phyloP scores from a whole-genome alignment of 192 early-diverging fungal genomes.

The Umbelopsis sp. region DNA sequence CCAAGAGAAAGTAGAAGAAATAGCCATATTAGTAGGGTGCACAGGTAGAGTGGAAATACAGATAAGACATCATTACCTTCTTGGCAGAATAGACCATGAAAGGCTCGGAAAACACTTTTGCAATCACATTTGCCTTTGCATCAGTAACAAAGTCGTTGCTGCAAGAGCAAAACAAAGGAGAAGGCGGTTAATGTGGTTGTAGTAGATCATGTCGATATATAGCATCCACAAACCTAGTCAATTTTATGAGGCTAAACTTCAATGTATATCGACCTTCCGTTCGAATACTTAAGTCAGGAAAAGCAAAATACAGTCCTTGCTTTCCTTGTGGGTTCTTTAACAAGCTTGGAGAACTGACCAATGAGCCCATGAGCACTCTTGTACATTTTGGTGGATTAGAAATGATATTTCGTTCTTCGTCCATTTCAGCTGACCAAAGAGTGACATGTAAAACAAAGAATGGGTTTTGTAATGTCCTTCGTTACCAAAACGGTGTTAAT shows the following conservation, averaged over 20 bases:
- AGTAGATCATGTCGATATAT: neutral
- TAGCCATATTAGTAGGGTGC: no score
- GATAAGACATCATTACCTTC: conserved; percentile 47
- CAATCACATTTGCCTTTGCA: conserved; percentile 52
- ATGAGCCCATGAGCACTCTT: conserved; percentile 62
- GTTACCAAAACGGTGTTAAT: neutral
- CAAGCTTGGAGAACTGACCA: conserved; percentile 60
- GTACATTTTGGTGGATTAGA: conserved; percentile 62
- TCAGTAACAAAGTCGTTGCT: conserved; percentile 50
- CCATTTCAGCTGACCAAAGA: conserved; percentile 60
- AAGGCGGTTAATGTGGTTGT: neutral
- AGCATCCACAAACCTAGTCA: conserved; percentile 26
- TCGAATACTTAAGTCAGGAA: conserved; percentile 75
- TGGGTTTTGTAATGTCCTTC: conserved; percentile 49
- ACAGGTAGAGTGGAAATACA: neutral
- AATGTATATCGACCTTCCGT: conserved; percentile 73
- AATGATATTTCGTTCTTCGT: conserved; percentile 60
- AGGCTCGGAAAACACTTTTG: conserved; percentile 60
- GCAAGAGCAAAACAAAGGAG: conserved; percentile 23
- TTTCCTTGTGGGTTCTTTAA: conserved; percentile 56
- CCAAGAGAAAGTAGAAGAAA: no score
- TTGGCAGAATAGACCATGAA: conserved; percentile 83
- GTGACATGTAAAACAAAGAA: conserved; percentile 65
- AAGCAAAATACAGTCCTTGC: conserved; percentile 76
- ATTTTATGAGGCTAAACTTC: conserved; percentile 69